Base-by-base conservation (phyloP, 2,329 filamentous ascomycete genomes). In the Xylogone sp. region DNA sequence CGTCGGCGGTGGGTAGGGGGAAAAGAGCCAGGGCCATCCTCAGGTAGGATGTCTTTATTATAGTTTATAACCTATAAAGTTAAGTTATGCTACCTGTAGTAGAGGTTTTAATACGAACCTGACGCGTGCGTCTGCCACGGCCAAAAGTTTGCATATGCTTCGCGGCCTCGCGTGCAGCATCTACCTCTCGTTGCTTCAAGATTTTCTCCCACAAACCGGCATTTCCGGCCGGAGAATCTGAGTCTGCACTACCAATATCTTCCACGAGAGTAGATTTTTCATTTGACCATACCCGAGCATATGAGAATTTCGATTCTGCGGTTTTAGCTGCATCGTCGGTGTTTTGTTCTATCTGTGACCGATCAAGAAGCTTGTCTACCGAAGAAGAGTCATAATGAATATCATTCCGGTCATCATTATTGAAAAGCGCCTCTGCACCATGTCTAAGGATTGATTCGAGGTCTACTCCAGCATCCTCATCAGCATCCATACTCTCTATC, bases 221-320 rank as follows among this genome's bases (percentile, higher is more conserved):
- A 61, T 85, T 85, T 9, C 85, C 75, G 0, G 76, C 73, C 7
- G 75, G 67, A 4, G 78, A 73, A 6, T 80, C 77, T 21, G 81
- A 74, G 2, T 77, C 73, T 21, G 63, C 57, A 42, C 77, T 75
- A 43, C 81, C 75, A 20, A 88, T 66, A 21, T 82, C 77, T 18
- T 87, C 85, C 46, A 85, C 79, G 5, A 96, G 75, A 0, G 76
- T 74, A 7, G 80, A 82, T 58, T 83, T 82, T 31, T 95, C 87
- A 61, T 96, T 95, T 3, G 87, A 87, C 94, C 94, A 99, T 1
- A 99, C 87, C 43, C 90, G 83, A 39, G 93, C 93, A 68, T 94
- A 90, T 3, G 88, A 90, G 67, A 97, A 99, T 51, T 92, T 87
- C 0, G 84, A 86, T 65, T 95, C 88, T 1, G 84, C 83, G 1